Base-by-base conservation (phyloP, 2,329 filamentous ascomycete genomes). In the Alternaria brassicae region DNA sequence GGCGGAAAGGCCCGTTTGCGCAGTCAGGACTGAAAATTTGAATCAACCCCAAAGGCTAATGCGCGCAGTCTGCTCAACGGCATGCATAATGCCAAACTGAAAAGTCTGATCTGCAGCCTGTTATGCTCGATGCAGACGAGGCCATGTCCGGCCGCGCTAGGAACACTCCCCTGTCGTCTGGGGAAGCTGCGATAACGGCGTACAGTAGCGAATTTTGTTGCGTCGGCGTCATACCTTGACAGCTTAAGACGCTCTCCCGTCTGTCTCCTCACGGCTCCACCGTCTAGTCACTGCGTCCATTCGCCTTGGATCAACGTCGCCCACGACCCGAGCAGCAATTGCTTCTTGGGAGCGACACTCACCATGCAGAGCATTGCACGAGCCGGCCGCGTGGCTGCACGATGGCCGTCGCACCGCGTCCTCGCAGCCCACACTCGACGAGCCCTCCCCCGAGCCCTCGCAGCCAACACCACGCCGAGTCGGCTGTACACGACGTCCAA, bases 311-410 rank as follows among this genome's bases (percentile, higher is more conserved):
- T 67, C 56, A 58, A 71, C 15, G 53, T 37, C 40, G 57, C 19
- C 53, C 45, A 47, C 53, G 53, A 45, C 57, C 57, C 47, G 47
- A 41, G 57, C 40, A 47, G 47, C 53, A 17, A 32, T 66, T 61
- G 66, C 65, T 65, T 61, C 60, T 56, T 61, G 63, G 65, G 68
- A 69, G 63, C 69, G 62, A 69, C 60, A 62, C 51, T 62, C 69
- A 72, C 63, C 62, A 78, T 78, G 75, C 75, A 78, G 71, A 72
- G 69, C 72, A 71, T 77, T 64, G 74, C 73, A 69, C 74, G 75
- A 68, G 69, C 71, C 69, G 73, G 71, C 70, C 74, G 74, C 65
- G 66, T 72, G 69, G 71, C 71, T 64, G 73, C 72, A 68, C 72
- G 73, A 60, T 73, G n/a, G n/a, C n/a, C 72, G 53, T 76, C 70